Percentiles rank a stretch among this genome's conserved stretches.
phyloP scores from a whole-genome alignment of 805 yeast species.

The Kodamaea lidongshanica region DNA sequence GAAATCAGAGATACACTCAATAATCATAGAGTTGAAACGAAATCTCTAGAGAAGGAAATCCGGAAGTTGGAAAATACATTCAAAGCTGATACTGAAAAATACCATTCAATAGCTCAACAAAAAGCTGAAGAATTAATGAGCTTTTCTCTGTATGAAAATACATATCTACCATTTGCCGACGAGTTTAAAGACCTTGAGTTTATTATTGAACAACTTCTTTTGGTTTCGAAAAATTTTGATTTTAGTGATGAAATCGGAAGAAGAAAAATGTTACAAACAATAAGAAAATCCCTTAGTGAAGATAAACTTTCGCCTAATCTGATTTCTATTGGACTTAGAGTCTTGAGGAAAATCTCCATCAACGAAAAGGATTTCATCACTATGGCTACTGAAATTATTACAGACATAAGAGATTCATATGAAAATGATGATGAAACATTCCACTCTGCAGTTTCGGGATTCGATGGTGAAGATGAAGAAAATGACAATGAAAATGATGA shows the following conservation, averaged over 20 bases:
- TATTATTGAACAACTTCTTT: conserved; percentile 65
- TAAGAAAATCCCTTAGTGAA: conserved; percentile 47
- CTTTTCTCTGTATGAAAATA: conserved; percentile 15
- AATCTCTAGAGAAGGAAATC: conserved; percentile 7
- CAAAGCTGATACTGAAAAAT: conserved; percentile 9
- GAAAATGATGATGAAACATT: conserved; percentile 33
- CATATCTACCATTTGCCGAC: conserved; percentile 26
- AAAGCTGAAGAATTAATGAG: conserved; percentile 6
- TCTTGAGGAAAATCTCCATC: conserved; percentile 63
- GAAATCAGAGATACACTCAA: conserved; percentile 9
- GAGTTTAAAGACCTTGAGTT: conserved; percentile 61
- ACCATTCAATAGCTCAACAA: conserved; percentile 8
- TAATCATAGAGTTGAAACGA: conserved; percentile 5
- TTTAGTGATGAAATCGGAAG: conserved; percentile 89
- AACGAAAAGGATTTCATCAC: conserved; percentile 80
- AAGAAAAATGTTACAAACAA: conserved; percentile 55
- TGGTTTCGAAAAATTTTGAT: conserved; percentile 66
- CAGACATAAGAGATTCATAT: conserved; percentile 73
- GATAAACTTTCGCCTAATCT: conserved; percentile 51
- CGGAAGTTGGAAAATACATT: conserved; percentile 8
- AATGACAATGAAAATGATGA: conserved; percentile 22
- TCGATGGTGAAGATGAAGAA: conserved; percentile 13
- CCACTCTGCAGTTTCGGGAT: conserved; percentile 20
- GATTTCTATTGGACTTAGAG: conserved; percentile 52
- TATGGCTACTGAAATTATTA: conserved; percentile 77